phyloP scores from a whole-genome alignment of 2,329 filamentous ascomycete species.

The Botrytis tulipae region DNA sequence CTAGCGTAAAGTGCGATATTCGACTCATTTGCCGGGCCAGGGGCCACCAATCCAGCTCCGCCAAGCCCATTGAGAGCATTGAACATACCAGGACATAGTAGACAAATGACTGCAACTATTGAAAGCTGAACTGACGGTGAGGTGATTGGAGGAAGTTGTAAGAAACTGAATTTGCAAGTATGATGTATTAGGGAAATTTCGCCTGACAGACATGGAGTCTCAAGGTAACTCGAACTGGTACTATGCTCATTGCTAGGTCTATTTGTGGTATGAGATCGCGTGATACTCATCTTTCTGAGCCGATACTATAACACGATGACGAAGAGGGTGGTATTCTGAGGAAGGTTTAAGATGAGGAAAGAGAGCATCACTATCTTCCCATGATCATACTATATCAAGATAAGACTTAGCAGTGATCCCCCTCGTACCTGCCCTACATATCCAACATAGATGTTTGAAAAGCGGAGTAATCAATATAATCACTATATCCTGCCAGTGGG shows the following conservation, averaged over 20 bases:
- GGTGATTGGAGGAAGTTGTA: conserved; percentile 8
- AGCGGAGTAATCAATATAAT: background rate
- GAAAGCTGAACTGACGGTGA: conserved; percentile 15
- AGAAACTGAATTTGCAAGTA: background rate
- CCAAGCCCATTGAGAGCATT: conserved; percentile 64
- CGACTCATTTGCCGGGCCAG: conserved; percentile 48
- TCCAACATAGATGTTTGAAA: background rate
- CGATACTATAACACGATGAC: conserved; percentile 9
- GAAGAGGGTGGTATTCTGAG: conserved; percentile 8
- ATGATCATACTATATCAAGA: conserved; percentile 21
- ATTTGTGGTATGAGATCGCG: conserved; percentile 11
- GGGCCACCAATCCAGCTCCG: conserved; percentile 57
- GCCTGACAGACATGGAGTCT: background rate
- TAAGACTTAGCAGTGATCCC: background rate
- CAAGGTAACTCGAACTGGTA: conserved; percentile 9
- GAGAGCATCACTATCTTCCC: conserved; percentile 4
- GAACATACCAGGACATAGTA: conserved; percentile 70
- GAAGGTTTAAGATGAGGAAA: conserved; percentile 15
- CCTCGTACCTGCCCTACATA: conserved; percentile 8
- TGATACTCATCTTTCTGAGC: conserved; percentile 15
- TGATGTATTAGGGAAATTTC: background rate
- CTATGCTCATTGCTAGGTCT: conserved; percentile 17
- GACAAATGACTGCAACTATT: conserved; percentile 65
- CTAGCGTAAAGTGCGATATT: conserved; percentile 46
- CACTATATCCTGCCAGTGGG: background rate